Evolutionary conservation across 371 early-diverging fungal genomes (phyloP), one percentile per base, ranked within the genome.

Genomic region (Cokeromyces recurvatus): DNA sequence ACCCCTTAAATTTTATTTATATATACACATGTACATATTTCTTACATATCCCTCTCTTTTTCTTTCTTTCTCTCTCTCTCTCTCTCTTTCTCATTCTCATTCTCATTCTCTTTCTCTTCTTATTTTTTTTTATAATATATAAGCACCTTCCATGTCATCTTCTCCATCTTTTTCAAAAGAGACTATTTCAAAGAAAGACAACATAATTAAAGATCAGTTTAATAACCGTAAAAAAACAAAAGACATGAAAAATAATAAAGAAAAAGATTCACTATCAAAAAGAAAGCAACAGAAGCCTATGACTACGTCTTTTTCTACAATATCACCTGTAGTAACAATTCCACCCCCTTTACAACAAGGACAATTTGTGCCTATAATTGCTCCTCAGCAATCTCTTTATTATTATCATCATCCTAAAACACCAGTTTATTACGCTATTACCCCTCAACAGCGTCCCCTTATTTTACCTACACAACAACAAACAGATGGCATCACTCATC

Each of bases 291-390:
- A 29, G 41, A 31, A 16, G 3, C 14, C 14, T 3, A 14, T 8
- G 3, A 14, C 20, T 8, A 8, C 12, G 10, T 3, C 31, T 15
- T 2, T 15, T 6, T 16, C 43, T 16, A 15, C 4, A 19, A 31
- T 41, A 4, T 46, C 42, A 20, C 36, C 46, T 14, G 0, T 46
- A 15, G 47, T 35, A 12, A 42, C 51, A 1, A 43, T 56, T 22
- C 51, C 57, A 5, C 51, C 57, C 8, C 57, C 57, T 21, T 46
- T 56, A 42, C 36, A 46, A 40, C 57, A 51, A 24, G 55, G 55
- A 0, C 55, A 55, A 2, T 20, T 53, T n/a, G 34, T 45, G 12
- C 24, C 40, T 20, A 34, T 55, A 19, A 27, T 55, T 15, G 41
- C 48, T 27, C 45, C 37, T 6, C 39, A 35, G 12, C 50, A 42